These are phyloP conservation scores for Stephania japonica DNA, from an alignment of 164 flowering plant genomes.

Conservation along the genomic window DNA sequence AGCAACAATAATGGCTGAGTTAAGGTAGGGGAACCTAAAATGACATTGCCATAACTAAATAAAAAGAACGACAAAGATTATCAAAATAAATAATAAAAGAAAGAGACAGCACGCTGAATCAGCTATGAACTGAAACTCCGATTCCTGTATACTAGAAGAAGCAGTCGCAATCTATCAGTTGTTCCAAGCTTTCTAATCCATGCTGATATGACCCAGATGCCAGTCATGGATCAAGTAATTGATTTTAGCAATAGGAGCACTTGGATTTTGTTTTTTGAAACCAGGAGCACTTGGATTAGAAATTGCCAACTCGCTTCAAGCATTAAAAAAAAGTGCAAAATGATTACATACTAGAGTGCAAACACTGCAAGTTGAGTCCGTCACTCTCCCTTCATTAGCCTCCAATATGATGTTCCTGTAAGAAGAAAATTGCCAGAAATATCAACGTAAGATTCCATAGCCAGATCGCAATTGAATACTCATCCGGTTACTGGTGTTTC, in stretches of 20 bases:
- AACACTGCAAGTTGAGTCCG: constrained; percentile 38
- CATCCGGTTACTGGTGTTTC: background rate
- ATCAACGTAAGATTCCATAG: background rate
- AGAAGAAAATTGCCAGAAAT: background rate
- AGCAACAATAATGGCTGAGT: too few species aligned
- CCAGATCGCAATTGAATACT: background rate
- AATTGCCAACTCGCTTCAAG: background rate
- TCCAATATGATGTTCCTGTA: constrained; percentile 65
- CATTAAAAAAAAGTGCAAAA: background rate
- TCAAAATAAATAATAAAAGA: too few species aligned
- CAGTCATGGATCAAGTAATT: background rate
- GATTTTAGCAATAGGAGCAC: background rate
- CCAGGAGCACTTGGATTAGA: background rate
- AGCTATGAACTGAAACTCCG: background rate
- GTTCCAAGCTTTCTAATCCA: background rate
- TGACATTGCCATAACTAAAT: too few species aligned
- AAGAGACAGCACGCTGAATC: background rate
- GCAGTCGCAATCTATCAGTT: background rate
- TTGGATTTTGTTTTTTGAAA: too few species aligned
- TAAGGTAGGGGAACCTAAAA: too few species aligned
- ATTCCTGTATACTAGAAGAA: background rate
- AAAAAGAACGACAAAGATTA: too few species aligned
- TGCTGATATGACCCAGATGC: background rate
- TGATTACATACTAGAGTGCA: constrained; percentile 28
- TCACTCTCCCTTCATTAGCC: constrained; percentile 31